Base-by-base conservation (phyloP, 2,329 filamentous ascomycete species). In the Delphinella strobiligena region DNA sequence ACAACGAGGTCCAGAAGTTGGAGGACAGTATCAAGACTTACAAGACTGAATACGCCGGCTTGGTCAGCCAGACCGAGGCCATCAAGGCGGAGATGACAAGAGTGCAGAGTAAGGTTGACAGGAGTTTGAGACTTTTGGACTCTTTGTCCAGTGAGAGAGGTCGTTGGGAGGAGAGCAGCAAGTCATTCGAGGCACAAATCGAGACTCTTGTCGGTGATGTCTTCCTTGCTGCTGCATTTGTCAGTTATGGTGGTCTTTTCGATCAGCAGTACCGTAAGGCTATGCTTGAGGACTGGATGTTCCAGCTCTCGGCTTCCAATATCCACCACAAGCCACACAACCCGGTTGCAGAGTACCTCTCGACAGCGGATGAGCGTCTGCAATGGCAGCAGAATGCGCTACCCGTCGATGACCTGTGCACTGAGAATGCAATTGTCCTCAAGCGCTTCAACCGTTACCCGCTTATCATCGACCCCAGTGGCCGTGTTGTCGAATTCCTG, bases 391-490 rank as follows among this genome's bases (percentile, higher is more conserved):
- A 88, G 52, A 85, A 98, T 57, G 81, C 81, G 12, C 68, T 98
- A 36, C 91, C 93, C 2, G 89, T 95, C 4, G 91, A 98, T 58
- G 91, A 98, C 56, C 74, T 98, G 31, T 98, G 91, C 71, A 98
- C 91, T 0, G 91, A 98, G 62, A 98, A 98, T 55, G 91, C 93
- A 33, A 95, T 98, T 54, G 82, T 98, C 49, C 75, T 98, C 45
- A 87, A 96, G 68, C 80, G 91, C 43, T 98, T 95, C 78, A 98
- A 98, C 67, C 78, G 91, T 47, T 98, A 98, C 60, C 91, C 93
- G 33, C 75, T 98, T 45, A 96, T 98, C 61, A 94, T 98, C 58
- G 91, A 98, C 61, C 93, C 93, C 1, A 96, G 91, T 11, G 91
- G 91, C 31, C 78, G 91, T 49, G 86, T 89, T 16, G 91, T 86